Evolutionary conservation across 805 yeast genomes (phyloP).

Genomic region (Blastobotrys mokoenaii): DNA sequence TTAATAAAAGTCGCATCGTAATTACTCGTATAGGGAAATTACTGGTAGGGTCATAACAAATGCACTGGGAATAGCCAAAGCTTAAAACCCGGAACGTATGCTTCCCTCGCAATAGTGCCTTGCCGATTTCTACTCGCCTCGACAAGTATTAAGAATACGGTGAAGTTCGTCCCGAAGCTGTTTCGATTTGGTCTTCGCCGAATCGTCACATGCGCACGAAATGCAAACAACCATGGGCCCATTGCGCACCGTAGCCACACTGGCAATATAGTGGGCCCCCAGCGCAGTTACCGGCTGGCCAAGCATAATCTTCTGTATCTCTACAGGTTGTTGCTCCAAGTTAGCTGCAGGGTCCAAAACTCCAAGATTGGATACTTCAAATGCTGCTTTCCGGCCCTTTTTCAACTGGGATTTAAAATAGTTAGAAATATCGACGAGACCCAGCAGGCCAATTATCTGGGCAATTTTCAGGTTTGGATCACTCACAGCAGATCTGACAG

Average conservation of each 20-base stretch:
- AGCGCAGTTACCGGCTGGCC: conserved; percentile 11
- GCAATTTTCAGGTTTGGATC: neutral
- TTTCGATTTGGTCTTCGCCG: neutral
- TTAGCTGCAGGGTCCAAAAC: conserved; percentile 1
- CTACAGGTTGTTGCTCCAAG: neutral
- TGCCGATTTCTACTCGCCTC: too few species aligned
- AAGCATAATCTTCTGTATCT: conserved; percentile 7
- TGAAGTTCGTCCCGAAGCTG: neutral
- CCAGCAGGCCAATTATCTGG: conserved; percentile 8
- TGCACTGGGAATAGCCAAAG: too few species aligned
- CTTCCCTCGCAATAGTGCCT: too few species aligned
- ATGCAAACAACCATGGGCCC: conserved; percentile 9
- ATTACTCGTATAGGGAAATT: too few species aligned
- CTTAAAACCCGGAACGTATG: too few species aligned
- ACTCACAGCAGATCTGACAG: too few species aligned
- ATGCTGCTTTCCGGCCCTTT: conserved; percentile 5
- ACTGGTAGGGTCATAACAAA: too few species aligned
- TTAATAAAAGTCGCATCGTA: too few species aligned
- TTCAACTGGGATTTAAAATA: conserved; percentile 5
- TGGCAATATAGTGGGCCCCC: conserved; percentile 11
- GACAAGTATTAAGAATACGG: neutral
- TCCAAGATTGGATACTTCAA: conserved; percentile 18
- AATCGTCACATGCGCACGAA: conserved; percentile 10
- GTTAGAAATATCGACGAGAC: conserved; percentile 8
- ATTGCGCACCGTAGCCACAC: conserved; percentile 8